A percentile compares a stretch with the other conserved stretches of the same genome.
phyloP scores from a whole-genome alignment of 305 asterid species.

The Salvia sclarea region DNA sequence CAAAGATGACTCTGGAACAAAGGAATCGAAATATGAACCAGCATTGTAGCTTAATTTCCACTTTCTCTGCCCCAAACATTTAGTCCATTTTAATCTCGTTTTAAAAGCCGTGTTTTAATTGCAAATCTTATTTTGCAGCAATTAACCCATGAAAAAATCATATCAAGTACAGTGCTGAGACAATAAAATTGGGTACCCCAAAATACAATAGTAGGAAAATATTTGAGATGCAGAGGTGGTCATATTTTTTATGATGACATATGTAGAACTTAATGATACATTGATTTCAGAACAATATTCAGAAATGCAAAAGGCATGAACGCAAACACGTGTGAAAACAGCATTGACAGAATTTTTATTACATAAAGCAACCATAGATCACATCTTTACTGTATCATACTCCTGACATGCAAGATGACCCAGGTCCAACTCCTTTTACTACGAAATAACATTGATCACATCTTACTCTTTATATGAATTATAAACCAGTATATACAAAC shows the following conservation, averaged over 20 bases:
- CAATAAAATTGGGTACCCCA: neutral
- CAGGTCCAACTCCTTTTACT: slow-evolving; percentile 7
- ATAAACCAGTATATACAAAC: slow-evolving; percentile 8
- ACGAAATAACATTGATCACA: slow-evolving; percentile 4
- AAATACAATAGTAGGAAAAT: neutral
- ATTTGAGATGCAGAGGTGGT: neutral
- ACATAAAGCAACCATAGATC: slow-evolving; percentile 8
- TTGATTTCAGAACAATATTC: neutral
- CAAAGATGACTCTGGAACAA: slow-evolving; percentile 57
- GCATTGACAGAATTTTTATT: neutral
- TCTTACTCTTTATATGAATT: slow-evolving; percentile 18
- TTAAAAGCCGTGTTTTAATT: neutral
- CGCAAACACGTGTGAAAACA: neutral
- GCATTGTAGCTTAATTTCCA: slow-evolving; percentile 1
- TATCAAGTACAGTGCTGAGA: neutral
- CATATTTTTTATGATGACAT: neutral
- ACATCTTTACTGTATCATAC: slow-evolving; percentile 11
- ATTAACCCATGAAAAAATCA: neutral
- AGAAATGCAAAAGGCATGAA: slow-evolving; percentile 3
- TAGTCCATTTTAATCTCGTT: neutral
- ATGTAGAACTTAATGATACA: neutral
- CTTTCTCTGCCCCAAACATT: neutral
- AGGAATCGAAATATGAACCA: slow-evolving; percentile 21
- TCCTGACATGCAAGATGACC: slow-evolving; percentile 14
- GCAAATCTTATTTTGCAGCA: too few species aligned